These are phyloP conservation scores for Monosporascus sp. DNA, from an alignment of 2,329 filamentous ascomycete species.

Conservation along the genomic window DNA sequence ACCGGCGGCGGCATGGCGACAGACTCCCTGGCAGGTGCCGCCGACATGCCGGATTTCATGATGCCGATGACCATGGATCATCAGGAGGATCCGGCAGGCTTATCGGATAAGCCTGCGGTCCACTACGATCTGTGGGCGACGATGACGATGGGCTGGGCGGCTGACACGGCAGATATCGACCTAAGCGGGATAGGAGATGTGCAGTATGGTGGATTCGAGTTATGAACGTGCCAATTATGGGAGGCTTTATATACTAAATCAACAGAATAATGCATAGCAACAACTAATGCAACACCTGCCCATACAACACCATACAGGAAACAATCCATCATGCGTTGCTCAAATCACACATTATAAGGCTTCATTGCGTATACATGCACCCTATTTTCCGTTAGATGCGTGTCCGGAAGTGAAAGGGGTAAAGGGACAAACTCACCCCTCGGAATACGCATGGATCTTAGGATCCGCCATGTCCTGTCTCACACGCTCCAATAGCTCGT, in stretches of 20 bases:
- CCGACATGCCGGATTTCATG: not conserved
- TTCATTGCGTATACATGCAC: conserved; percentile 14
- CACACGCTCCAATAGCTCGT: conserved; percentile 12
- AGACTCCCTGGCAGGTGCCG: conserved; percentile 2
- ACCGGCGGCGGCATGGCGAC: conserved; percentile 2
- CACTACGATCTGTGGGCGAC: conserved; percentile 20
- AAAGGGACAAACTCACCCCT: conserved; percentile 13
- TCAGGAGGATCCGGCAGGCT: not conserved
- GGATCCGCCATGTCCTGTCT: conserved; percentile 16
- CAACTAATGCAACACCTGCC: not conserved
- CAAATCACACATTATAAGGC: not conserved
- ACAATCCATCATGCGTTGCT: not conserved
- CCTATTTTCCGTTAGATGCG: conserved; percentile 1
- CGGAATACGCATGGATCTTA: conserved; percentile 18
- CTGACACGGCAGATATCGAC: conserved; percentile 2
- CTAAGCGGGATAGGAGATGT: not conserved
- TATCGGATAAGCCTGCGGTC: conserved; percentile 19
- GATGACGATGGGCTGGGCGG: conserved; percentile 21
- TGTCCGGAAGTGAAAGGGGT: not conserved
- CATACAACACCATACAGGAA: not conserved
- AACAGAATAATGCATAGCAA: not conserved
- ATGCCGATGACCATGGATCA: not conserved
- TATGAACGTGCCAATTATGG: not conserved
- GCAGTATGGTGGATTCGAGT: not conserved
- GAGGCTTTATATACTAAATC: too few relatives aligned